These are phyloP conservation scores for Apiotrichum brassicae DNA, from an alignment of 1,284 basidiomycete genomes.

Conservation along the genomic window DNA sequence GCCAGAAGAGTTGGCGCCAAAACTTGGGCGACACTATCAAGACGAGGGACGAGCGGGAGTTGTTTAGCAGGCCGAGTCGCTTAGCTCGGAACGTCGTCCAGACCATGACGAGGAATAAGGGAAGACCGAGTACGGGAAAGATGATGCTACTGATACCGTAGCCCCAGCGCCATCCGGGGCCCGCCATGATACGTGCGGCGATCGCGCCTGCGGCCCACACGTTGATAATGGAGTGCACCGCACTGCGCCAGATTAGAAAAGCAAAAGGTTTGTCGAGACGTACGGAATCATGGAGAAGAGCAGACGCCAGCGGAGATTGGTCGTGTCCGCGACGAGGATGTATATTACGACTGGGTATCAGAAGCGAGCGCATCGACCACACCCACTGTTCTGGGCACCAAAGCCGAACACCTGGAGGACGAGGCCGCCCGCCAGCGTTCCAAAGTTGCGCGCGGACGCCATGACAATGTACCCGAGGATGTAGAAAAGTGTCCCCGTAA, in stretches of 20 bases:
- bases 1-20: conserved; percentile 40
- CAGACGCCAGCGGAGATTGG: conserved; percentile 66
- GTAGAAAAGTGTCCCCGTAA: conserved; percentile 28
- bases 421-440: conserved; percentile 30
- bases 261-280: conserved; percentile 49
- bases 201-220: conserved; percentile 31
- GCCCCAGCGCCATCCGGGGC: conserved; percentile 55
- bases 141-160: conserved; percentile 28
- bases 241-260: conserved; percentile 52
- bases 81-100: conserved; percentile 39
- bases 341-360: conserved; percentile 11
- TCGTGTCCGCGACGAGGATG: conserved; percentile 56
- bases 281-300: conserved; percentile 50
- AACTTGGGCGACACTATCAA: neutral
- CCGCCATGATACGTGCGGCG: conserved; percentile 35
- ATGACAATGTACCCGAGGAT: conserved; percentile 34
- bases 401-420: conserved; percentile 35
- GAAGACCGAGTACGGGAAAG: conserved; percentile 14
- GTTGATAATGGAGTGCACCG: conserved; percentile 53
- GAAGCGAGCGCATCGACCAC: neutral
- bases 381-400: conserved; percentile 16
- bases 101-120: conserved; percentile 36
- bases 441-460: conserved; percentile 26
- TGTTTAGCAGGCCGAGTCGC: conserved; percentile 24
- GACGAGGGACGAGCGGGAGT: conserved; percentile 27